A percentile compares a stretch with the other conserved stretches of the same genome.
phyloP scores from a whole-genome alignment of 352 stramenopile genomes.

The Globisporangium cederbergense region DNA sequence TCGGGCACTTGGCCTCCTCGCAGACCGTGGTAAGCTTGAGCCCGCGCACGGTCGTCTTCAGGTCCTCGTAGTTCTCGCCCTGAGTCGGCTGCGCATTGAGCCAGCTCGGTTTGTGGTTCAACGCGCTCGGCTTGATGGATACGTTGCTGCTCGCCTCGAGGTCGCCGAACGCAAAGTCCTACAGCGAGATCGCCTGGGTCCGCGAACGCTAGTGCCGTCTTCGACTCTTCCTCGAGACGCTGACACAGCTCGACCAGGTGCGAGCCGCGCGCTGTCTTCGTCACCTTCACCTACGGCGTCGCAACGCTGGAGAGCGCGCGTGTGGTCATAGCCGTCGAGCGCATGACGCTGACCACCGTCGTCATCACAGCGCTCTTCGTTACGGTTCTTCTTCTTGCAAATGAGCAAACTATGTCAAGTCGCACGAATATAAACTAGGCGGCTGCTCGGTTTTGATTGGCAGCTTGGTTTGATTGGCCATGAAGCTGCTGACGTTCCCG shows the following conservation, averaged over 20 bases:
- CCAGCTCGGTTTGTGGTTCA: conserved; percentile 86
- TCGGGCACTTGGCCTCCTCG: conserved; percentile 99
- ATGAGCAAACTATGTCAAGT: conserved; percentile 8
- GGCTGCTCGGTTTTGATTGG: conserved; percentile 4
- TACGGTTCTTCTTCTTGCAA: background rate
- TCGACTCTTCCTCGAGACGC: conserved; percentile 54
- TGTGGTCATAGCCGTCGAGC: background rate
- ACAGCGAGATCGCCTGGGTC: conserved; percentile 56
- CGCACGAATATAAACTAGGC: conserved; percentile 11
- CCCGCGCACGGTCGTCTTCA: conserved; percentile 72
- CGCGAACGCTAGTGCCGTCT: conserved; percentile 50
- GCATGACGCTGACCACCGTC: background rate
- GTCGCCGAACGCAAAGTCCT: conserved; percentile 66
- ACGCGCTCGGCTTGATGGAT: conserved; percentile 60
- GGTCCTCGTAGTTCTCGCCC: conserved; percentile 77
- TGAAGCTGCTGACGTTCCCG: conserved; percentile 11
- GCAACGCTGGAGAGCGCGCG: conserved; percentile 18
- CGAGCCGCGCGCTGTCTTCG: conserved; percentile 50
- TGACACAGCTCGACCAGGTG: conserved; percentile 66
- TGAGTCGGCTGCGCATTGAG: conserved; percentile 84
- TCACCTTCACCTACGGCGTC: conserved; percentile 57
- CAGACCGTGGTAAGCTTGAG: conserved; percentile 97
- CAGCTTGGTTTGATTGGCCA: conserved; percentile 11
- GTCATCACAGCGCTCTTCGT: conserved; percentile 1
- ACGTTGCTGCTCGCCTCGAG: conserved; percentile 16